phyloP scores from a whole-genome alignment of 2,329 filamentous ascomycete genomes.

The Cladorrhinum sp. region DNA sequence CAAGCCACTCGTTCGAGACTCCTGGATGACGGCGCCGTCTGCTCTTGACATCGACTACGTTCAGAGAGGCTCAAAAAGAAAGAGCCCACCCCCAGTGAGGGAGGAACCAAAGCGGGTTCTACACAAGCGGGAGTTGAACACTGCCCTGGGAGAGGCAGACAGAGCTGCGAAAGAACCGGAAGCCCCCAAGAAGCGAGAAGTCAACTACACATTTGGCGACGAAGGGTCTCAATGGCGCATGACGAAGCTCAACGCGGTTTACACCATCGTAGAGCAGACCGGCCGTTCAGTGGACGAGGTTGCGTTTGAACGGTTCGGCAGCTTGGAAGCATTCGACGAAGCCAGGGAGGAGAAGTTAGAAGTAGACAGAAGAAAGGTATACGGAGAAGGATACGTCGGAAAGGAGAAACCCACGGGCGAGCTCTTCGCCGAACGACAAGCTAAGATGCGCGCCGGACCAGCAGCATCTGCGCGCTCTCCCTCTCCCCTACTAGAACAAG shows the following conservation, averaged over 20 bases:
- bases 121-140: constrained; percentile 79
- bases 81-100: constrained; percentile 49
- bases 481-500: constrained; percentile 45
- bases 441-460: constrained; percentile 44
- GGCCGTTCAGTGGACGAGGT: constrained; percentile 75
- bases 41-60: constrained; percentile 82
- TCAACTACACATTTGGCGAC: constrained; percentile 86
- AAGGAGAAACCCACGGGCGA: constrained; percentile 88
- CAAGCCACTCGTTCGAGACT: constrained; percentile 63
- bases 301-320: constrained; percentile 77
- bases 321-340: constrained; percentile 81
- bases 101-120: constrained; percentile 69
- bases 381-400: constrained; percentile 79
- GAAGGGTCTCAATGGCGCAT: constrained; percentile 90
- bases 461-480: constrained; percentile 30
- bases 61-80: constrained; percentile 56
- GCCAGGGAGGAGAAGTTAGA: constrained; percentile 92
- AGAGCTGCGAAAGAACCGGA: constrained; percentile 55
- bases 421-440: constrained; percentile 73
- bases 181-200: constrained; percentile 55
- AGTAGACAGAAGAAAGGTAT: constrained; percentile 74
- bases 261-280: constrained; percentile 71
- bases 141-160: constrained; percentile 54
- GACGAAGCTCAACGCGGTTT: constrained; percentile 87
- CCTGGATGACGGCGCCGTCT: constrained; percentile 92